Percentiles rank a stretch among this genome's conserved stretches.
phyloP scores from a whole-genome alignment of 2,329 filamentous ascomycete genomes.

The Cordyceps javanica region DNA sequence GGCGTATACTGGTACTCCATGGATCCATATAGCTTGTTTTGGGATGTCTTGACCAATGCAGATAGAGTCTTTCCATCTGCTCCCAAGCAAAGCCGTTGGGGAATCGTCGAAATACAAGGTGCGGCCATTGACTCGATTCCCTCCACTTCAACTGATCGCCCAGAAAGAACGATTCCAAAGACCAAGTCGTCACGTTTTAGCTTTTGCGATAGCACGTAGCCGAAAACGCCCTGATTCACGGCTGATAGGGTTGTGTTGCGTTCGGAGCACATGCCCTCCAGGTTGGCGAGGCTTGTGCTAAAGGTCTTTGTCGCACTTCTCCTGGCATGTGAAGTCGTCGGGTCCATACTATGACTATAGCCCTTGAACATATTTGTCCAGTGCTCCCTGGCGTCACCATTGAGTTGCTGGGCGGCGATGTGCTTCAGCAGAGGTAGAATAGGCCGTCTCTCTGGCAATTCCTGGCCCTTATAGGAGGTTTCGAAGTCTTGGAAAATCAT shows the following conservation, averaged over 20 bases:
- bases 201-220: slow-evolving; percentile 26
- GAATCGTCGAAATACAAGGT: slow-evolving; percentile 31
- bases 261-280: slow-evolving; percentile 11
- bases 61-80: neutral
- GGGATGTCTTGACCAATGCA: neutral
- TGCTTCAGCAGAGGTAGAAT: neutral
- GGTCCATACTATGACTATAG: neutral
- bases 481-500: slow-evolving; percentile 28
- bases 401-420: neutral
- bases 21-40: neutral
- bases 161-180: slow-evolving; percentile 13
- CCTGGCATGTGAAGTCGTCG: neutral
- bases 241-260: slow-evolving; percentile 25
- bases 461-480: slow-evolving; percentile 18
- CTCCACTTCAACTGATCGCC: slow-evolving; percentile 16
- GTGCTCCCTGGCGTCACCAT: neutral
- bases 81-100: slow-evolving; percentile 24
- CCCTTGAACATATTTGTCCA: neutral
- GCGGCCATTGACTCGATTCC: slow-evolving; percentile 26
- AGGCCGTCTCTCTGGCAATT: neutral
- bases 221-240: slow-evolving; percentile 27
- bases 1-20: neutral
- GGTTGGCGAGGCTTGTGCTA: neutral
- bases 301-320: neutral
- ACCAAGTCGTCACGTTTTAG: slow-evolving; percentile 4